These are phyloP conservation scores for Phytophthora brassicae DNA, from an alignment of 352 stramenopile genomes.

Conservation along the genomic window DNA sequence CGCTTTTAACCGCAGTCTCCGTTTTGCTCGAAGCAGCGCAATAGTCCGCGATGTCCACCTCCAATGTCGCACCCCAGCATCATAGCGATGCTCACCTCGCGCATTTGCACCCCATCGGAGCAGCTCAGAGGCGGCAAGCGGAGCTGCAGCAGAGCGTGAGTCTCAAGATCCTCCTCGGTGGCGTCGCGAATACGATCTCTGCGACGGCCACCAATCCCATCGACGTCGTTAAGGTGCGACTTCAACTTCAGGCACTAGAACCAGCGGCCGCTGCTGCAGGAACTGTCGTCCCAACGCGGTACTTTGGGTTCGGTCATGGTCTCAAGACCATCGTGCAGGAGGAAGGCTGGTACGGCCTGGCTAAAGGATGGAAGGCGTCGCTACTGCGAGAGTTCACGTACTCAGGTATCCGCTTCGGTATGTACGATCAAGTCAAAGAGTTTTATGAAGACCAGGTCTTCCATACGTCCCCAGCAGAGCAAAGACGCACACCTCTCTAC, in stretches of 20 bases:
- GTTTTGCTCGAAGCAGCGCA: slow-evolving; percentile 9
- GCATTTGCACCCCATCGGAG: slow-evolving; percentile 29
- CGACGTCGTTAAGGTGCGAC: slow-evolving; percentile 68
- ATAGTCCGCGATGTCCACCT: slow-evolving; percentile 26
- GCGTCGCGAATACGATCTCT: slow-evolving; percentile 62
- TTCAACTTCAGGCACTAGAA: slow-evolving; percentile 61
- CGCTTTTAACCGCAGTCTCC: slow-evolving; percentile 18
- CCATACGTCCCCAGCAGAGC: slow-evolving; percentile 36
- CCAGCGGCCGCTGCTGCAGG: slow-evolving; percentile 37
- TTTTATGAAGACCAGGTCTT: slow-evolving; percentile 61
- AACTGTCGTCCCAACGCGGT: slow-evolving; percentile 40
- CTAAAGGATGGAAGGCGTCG: slow-evolving; percentile 65
- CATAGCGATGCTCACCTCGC: slow-evolving; percentile 30
- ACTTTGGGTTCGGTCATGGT: slow-evolving; percentile 57
- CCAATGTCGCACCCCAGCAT: slow-evolving; percentile 33
- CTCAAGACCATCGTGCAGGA: slow-evolving; percentile 57
- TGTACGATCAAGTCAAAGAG: slow-evolving; percentile 81
- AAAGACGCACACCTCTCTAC: slow-evolving; percentile 45
- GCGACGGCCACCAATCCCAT: slow-evolving; percentile 59
- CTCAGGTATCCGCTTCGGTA: slow-evolving; percentile 73
- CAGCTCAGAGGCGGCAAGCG: slow-evolving; percentile 38
- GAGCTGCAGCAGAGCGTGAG: slow-evolving; percentile 56
- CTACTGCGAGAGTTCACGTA: slow-evolving; percentile 75
- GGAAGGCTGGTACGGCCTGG: slow-evolving; percentile 57
- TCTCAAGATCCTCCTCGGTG: slow-evolving; percentile 64